Conservation (phyloP, 257 asterid species). For the Petunia secreta region DNA sequence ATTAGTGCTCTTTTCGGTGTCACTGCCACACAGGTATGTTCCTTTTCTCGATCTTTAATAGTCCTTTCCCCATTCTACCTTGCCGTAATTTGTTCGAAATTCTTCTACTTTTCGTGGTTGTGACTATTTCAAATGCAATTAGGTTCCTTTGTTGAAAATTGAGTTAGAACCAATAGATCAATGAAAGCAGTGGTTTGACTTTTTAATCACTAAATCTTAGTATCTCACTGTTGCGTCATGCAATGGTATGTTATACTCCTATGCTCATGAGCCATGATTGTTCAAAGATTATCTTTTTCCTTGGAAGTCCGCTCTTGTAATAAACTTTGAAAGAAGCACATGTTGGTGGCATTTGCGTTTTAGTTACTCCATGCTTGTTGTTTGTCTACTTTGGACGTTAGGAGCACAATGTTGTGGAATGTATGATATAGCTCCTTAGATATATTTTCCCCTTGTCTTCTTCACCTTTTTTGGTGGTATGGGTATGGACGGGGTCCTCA, state of each 20-base stretch:
- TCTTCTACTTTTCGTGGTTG: background rate
- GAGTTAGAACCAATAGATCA: background rate
- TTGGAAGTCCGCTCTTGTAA: background rate
- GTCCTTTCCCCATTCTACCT: background rate
- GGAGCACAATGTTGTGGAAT: slow-evolving; percentile 3
- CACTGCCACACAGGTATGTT: slow-evolving; percentile 83
- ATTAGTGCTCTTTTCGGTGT: slow-evolving; percentile 93
- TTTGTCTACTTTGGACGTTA: slow-evolving; percentile 17
- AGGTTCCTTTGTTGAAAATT: slow-evolving; percentile 11
- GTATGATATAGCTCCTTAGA: background rate
- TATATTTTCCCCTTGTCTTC: slow-evolving; percentile 4
- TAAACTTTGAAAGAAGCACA: background rate
- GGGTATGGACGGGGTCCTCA: background rate
- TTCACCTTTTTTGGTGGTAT: background rate
- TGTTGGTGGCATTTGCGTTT: slow-evolving; percentile 4
- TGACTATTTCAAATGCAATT: background rate
- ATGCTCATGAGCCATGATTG: slow-evolving; percentile 6
- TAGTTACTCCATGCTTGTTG: slow-evolving; percentile 6
- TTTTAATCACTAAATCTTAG: background rate
- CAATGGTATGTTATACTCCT: background rate
- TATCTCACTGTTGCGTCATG: slow-evolving; percentile 9
- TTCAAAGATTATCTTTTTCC: background rate
- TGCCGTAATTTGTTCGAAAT: background rate
- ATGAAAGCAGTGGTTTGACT: slow-evolving; percentile 9
- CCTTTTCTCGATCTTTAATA: background rate